Conservation (phyloP, 169 alveolate species). For the Plasmodium cynomolgi region DNA sequence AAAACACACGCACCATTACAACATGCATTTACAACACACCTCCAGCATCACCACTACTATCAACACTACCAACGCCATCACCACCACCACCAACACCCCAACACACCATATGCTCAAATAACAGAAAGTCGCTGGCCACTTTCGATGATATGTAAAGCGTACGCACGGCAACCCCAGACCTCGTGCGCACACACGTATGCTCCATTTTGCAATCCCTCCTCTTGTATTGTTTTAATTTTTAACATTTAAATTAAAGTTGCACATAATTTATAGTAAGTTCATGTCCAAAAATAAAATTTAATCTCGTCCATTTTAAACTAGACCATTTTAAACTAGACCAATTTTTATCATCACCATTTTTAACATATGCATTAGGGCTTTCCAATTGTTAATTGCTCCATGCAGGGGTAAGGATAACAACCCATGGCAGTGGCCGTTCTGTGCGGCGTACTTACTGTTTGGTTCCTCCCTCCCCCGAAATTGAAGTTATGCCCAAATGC, state of each 20-base stretch:
- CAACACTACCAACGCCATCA: too few species aligned
- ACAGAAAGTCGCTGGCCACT: neutral
- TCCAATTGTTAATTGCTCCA: neutral
- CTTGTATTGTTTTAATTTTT: conserved; percentile 61
- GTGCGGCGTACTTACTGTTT: neutral
- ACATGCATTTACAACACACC: neutral
- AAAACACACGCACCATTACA: neutral
- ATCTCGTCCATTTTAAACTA: conserved; percentile 30
- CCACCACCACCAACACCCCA: neutral
- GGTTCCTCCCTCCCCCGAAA: neutral
- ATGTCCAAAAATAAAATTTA: conserved; percentile 12
- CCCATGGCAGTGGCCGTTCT: neutral
- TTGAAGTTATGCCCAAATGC: neutral
- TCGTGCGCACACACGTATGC: neutral
- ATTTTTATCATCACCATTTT: neutral
- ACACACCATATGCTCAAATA: neutral
- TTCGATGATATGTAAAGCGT: neutral
- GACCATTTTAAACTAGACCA: neutral
- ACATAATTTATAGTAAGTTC: conserved; percentile 22
- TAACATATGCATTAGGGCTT: neutral
- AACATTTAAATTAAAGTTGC: conserved; percentile 57
- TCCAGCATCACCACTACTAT: neutral
- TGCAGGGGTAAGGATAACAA: neutral
- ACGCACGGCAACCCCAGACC: neutral
- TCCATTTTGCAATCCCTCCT: conserved; percentile 6